These are phyloP conservation scores for Oryza brachyantha DNA, from an alignment of 176 grass and related monocot species.

Conservation along the genomic window DNA sequence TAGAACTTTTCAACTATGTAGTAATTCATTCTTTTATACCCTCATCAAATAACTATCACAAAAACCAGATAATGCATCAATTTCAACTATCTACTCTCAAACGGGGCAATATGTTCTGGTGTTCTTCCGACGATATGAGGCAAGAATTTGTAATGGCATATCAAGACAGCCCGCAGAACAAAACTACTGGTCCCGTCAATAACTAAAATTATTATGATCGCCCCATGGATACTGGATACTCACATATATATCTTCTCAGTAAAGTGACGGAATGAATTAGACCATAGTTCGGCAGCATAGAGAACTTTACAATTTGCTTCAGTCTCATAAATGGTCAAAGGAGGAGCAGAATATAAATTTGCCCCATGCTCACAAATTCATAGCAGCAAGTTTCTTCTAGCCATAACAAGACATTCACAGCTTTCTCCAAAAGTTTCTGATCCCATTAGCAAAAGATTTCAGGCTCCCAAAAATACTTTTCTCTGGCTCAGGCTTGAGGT, in stretches of 20 bases:
- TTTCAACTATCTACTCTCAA: too few relatives aligned
- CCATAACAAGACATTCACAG: slow-evolving; percentile 41
- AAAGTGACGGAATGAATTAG: background rate
- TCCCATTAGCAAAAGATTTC: slow-evolving; percentile 60
- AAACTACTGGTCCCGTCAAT: too few relatives aligned
- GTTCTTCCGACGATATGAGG: too few relatives aligned
- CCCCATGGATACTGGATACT: background rate
- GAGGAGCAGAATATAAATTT: slow-evolving; percentile 20
- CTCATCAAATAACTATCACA: too few relatives aligned
- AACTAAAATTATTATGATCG: background rate
- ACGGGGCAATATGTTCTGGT: too few relatives aligned
- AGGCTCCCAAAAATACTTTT: slow-evolving; percentile 51
- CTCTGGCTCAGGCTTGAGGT: background rate
- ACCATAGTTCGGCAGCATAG: background rate
- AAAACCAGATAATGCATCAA: too few relatives aligned
- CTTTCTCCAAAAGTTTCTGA: slow-evolving; percentile 69
- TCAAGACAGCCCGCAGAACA: background rate
- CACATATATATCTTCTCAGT: background rate
- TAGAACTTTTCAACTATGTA: too few relatives aligned
- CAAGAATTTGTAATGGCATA: background rate
- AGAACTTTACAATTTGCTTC: slow-evolving; percentile 31
- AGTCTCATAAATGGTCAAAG: background rate
- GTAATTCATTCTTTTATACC: too few relatives aligned
- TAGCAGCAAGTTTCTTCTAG: slow-evolving; percentile 6
- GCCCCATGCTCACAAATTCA: slow-evolving; percentile 19